Evolutionary conservation across 768 basidiomycete species (phyloP).

Genomic region (Boletellus emodensis): DNA sequence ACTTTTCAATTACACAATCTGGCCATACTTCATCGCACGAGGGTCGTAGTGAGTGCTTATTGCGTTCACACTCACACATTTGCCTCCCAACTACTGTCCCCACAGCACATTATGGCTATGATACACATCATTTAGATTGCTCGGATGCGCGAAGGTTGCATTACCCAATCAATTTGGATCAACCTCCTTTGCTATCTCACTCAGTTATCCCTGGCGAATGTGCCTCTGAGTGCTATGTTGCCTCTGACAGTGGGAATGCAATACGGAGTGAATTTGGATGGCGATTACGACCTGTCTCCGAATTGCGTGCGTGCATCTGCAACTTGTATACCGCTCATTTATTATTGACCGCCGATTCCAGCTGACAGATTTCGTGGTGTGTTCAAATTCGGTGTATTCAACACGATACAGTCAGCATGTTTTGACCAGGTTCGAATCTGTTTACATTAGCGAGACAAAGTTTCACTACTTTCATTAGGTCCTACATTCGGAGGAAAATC

Average conservation of each 20-base stretch:
- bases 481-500: slow-evolving; percentile 53
- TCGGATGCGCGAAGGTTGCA: neutral
- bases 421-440: slow-evolving; percentile 56
- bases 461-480: slow-evolving; percentile 40
- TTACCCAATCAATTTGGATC: neutral
- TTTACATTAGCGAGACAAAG: neutral
- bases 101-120: slow-evolving; percentile 4
- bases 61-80: neutral
- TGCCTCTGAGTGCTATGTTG: neutral
- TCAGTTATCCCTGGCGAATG: neutral
- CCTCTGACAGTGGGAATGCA: slow-evolving; percentile 2
- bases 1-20: neutral
- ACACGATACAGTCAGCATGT: slow-evolving; percentile 83
- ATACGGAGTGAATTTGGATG: slow-evolving; percentile 44
- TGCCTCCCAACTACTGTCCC: neutral
- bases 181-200: neutral
- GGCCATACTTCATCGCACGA: neutral
- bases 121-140: neutral
- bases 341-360: slow-evolving; percentile 29
- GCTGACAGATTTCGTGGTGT: slow-evolving; percentile 77
- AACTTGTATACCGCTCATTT: neutral
- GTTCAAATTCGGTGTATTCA: slow-evolving; percentile 90
- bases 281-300: slow-evolving; percentile 63
- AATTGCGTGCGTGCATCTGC: slow-evolving; percentile 50
- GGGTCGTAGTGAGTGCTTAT: slow-evolving; percentile 2